Percentiles rank a stretch among this genome's conserved stretches.
Conservation (phyloP, 345 rosid genomes). For the Pistacia vera region DNA sequence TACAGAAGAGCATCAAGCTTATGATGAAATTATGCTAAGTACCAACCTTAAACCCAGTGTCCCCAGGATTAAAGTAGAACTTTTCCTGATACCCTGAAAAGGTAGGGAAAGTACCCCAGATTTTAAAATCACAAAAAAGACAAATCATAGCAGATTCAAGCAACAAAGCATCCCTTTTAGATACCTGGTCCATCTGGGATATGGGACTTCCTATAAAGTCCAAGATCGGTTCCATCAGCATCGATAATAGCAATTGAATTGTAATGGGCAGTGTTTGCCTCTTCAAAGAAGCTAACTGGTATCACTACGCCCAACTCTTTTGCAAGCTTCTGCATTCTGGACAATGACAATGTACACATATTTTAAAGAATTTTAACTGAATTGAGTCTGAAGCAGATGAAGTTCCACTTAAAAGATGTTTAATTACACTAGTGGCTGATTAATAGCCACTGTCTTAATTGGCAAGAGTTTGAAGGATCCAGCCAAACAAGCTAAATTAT, state of each 20-base stretch:
- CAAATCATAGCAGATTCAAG: conserved; percentile 9
- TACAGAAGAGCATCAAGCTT: background rate
- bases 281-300: conserved; percentile 96
- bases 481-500: conserved; percentile 13
- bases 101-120: background rate
- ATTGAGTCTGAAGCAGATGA: conserved; percentile 13
- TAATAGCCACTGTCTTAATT: conserved; percentile 1
- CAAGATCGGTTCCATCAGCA: conserved; percentile 93
- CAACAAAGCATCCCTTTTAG: conserved; percentile 16
- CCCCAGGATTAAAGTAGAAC: conserved; percentile 96
- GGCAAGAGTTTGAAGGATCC: background rate
- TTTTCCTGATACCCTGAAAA: conserved; percentile 90
- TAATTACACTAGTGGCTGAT: background rate
- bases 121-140: conserved; percentile 16
- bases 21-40: background rate
- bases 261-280: conserved; percentile 90
- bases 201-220: conserved; percentile 93
- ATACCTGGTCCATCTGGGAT: conserved; percentile 98
- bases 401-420: conserved; percentile 9
- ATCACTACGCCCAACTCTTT: conserved; percentile 86
- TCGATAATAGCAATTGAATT: conserved; percentile 88
- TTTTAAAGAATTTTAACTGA: conserved; percentile 1
- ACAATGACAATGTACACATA: conserved; percentile 7
- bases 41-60: conserved; percentile 92
- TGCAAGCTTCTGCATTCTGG: conserved; percentile 87